Base-by-base conservation (phyloP, 2,329 filamentous ascomycete species). In the Botryosphaeria dothidea region DNA sequence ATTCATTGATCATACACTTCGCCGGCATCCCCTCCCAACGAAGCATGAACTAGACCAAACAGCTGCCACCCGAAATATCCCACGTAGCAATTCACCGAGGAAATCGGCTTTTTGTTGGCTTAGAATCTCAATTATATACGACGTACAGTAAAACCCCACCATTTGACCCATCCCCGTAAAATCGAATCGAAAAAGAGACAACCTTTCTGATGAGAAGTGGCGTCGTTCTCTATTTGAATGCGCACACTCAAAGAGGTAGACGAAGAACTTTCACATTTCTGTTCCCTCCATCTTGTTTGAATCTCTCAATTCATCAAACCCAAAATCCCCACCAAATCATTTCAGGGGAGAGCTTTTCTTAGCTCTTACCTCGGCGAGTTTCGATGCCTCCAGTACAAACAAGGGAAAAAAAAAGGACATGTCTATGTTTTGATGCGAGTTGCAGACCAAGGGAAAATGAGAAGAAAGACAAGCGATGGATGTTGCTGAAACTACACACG, bases 381-480 rank as follows among this genome's bases (percentile, higher is more conserved):
- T 45, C 23, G 34, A 45, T 45, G 38, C 36, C 23, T 23, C 54
- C 31, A 1, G n/a, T n/a, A 54, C 34, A 21, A 23, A 36, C n/a
- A 56, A 56, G 19, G 21, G 46, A 21, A 34, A 23, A 19, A 43
- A 57, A 43, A 21, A 19, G n/a, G 38, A 60, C 38, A 34, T 46
- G 38, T 60, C 56, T 60, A 60, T 60, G 27, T 41, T 60, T 48
- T 46, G 36, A 46, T 52, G 49, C 29, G 17, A 34, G 31, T 29
- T 58, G 54, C 25, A 36, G 31, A n/a, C 11, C 17, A 21, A 13
- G 43, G 36, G 13, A 49, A 49, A 17, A 11, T 1, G 17, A 52
- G n/a, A 41, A 19, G 19, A 46, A 34, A 46, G 41, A 25, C n/a
- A 36, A 48, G 27, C 27, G 56, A 60, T 60, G 38, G 41, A 46